Evolutionary conservation across 805 yeast species (phyloP).

Genomic region (Candida multigemmis): DNA sequence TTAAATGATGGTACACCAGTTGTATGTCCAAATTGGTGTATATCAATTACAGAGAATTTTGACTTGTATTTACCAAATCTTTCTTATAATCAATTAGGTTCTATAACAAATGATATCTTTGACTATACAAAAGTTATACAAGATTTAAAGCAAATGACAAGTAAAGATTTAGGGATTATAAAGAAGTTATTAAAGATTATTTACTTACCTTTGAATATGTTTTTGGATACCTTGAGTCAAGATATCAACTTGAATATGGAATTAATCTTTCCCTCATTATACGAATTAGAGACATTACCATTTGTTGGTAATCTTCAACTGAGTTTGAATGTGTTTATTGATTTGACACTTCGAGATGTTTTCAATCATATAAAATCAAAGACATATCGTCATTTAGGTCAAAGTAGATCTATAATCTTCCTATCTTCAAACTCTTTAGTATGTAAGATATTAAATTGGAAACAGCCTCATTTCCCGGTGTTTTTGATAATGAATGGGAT

Average conservation of each 20-base stretch:
- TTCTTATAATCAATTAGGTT: slow-evolving; percentile 34
- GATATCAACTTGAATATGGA: slow-evolving; percentile 65
- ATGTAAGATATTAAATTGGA: slow-evolving; percentile 95
- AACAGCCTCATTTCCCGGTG: slow-evolving; percentile 96
- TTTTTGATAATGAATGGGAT: slow-evolving; percentile 75
- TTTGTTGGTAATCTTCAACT: slow-evolving; percentile 32
- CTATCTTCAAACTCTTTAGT: slow-evolving; percentile 80
- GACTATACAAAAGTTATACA: slow-evolving; percentile 30
- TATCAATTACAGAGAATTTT: slow-evolving; percentile 42
- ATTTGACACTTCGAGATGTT: slow-evolving; percentile 57
- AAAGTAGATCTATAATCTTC: slow-evolving; percentile 68
- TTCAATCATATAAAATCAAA: slow-evolving; percentile 63
- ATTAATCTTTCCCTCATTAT: slow-evolving; percentile 63
- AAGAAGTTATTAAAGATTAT: slow-evolving; percentile 36
- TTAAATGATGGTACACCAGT: slow-evolving; percentile 82
- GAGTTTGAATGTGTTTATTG: slow-evolving; percentile 68
- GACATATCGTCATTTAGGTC: slow-evolving; percentile 6
- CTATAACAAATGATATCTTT: slow-evolving; percentile 28
- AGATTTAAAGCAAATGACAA: slow-evolving; percentile 28
- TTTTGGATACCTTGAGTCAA: slow-evolving; percentile 47
- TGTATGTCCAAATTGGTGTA: slow-evolving; percentile 60
- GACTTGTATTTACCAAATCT: slow-evolving; percentile 55
- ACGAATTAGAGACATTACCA: slow-evolving; percentile 28
- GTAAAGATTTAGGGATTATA: slow-evolving; percentile 27
- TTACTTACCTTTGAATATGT: slow-evolving; percentile 50